Base-by-base conservation (phyloP, 2,329 filamentous ascomycete genomes). In the Mollisia scopiformis region DNA sequence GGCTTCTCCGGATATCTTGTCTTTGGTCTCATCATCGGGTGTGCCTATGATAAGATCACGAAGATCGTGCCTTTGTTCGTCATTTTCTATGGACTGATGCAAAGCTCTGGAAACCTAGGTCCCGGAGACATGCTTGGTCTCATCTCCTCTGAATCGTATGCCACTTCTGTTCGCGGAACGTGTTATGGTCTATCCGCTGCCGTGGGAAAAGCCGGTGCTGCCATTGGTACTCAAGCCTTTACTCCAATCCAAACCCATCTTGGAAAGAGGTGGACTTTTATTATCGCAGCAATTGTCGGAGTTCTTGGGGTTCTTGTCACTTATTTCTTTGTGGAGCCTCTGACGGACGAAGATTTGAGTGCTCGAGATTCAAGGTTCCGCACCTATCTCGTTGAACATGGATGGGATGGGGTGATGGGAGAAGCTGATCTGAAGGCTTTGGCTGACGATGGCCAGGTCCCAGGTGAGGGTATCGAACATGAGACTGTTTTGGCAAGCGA, bases 141-240 rank as follows among this genome's bases (percentile, higher is more conserved):
- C 2, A 68, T 83, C 6, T 81, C 79, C 0, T 81, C 79, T 0
- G 82, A 84, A 67, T 75, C 77, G 1, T 84, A 81, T 62, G 78
- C 81, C 0, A 84, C 82, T 2, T 78, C 79, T n/a, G 79, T 83
- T 1, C 73, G 82, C 10, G 82, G 82, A 0, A 80, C 78, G 8
- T 81, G 79, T 47, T 82, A 82, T 55, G 81, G 81, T 0, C 66
- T 83, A n/a, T 79, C 78, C 2, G 81, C 81, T 0, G 82, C 80
- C 0, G 66, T 83, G 28, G 81, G 81, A 1, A 84, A 84, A 62
- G 75, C 80, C 0, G 82, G 81, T 0, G 82, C 80, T 0, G 82
- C 81, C 0, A 66, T 84, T 4, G 82, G 81, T 0, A 83, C 80
- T 1, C 76, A 83, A 57, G 81, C 78, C 0, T 82, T 83, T 54